Base-by-base conservation (phyloP, 2,329 filamentous ascomycete genomes). In the Trichoderma sp. region DNA sequence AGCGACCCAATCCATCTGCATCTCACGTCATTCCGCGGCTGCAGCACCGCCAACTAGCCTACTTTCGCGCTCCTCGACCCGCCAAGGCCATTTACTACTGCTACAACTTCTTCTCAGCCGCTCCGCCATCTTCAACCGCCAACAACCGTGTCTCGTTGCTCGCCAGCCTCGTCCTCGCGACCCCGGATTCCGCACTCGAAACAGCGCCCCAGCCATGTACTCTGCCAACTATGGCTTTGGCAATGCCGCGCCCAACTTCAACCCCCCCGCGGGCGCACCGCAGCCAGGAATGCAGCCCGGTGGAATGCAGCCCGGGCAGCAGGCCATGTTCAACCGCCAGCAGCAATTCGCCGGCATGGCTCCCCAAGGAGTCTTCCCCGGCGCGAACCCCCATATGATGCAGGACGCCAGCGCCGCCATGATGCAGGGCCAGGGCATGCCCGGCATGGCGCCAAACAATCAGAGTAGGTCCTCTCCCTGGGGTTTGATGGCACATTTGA, bases 401-500 rank as follows among this genome's bases (percentile, higher is more conserved):
- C 79, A 81, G 60, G 82, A 80, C 72, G 84, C 83, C 51, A 82
- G 84, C 79, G 83, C 81, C 78, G 86, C 83, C 75, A 89, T 90
- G 86, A 89, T 90, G 87, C 87, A 86, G 79, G 87, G 84, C 76
- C 78, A 85, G 73, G 84, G 80, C 76, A 87, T 88, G 85, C 83
- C 83, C 72, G 85, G 86, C 76, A 87, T 88, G 85, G 81, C 81
- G 72, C 79, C 83, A 72, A 88, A 87, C 81, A 85, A 86, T 65
- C 86, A 88, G 77, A 87, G 86, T 88, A 81, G 84, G 86, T 82
- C 24, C n/a, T 71, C 46, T 34, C 13, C 37, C 6, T n/a, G n/a
- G 18, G 28, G 37, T n/a, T 43, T 13, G 21, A 6, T 18, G 24
- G 3, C 49, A 14, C 24, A 21, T 39, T 30, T 30, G 26, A 16